A percentile compares a stretch with the other conserved stretches of the same genome.
phyloP scores from a whole-genome alignment of 306 rosid species.

The Vigna reflexopilosa region DNA sequence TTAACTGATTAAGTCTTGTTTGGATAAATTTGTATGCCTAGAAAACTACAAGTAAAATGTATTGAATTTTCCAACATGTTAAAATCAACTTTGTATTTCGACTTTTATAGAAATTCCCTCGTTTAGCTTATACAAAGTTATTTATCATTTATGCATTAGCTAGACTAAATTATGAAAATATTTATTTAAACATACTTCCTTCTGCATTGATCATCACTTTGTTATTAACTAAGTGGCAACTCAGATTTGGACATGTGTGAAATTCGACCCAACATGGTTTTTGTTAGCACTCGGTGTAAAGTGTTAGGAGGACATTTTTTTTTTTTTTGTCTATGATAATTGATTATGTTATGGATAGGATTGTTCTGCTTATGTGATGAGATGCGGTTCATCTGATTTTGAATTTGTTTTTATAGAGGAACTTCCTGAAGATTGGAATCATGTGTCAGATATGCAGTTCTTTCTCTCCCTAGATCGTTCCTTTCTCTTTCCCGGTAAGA shows the following conservation, averaged over 20 bases:
- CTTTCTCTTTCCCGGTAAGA: conserved; percentile 92
- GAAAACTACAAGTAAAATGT: neutral
- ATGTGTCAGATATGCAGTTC: conserved; percentile 71
- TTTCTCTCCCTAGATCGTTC: conserved; percentile 77
- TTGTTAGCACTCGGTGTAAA: conserved; percentile 18
- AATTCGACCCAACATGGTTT: neutral
- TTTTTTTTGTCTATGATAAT: neutral
- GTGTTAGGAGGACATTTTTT: neutral
- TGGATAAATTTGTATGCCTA: neutral
- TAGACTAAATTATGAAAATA: neutral
- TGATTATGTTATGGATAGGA: conserved; percentile 24
- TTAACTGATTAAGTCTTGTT: neutral
- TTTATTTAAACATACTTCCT: too few species aligned
- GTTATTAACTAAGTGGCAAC: neutral
- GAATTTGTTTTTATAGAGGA: conserved; percentile 60
- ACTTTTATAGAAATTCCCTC: neutral
- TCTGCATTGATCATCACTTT: too few species aligned
- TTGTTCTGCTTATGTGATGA: conserved; percentile 32
- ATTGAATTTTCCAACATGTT: neutral
- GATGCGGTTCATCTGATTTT: conserved; percentile 39
- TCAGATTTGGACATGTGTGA: neutral
- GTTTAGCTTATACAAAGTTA: neutral
- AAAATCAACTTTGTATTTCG: neutral
- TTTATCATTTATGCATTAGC: neutral
- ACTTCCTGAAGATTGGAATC: conserved; percentile 80